Base-by-base conservation (phyloP, 305 asterid species). In the Fraxinus floribunda region DNA sequence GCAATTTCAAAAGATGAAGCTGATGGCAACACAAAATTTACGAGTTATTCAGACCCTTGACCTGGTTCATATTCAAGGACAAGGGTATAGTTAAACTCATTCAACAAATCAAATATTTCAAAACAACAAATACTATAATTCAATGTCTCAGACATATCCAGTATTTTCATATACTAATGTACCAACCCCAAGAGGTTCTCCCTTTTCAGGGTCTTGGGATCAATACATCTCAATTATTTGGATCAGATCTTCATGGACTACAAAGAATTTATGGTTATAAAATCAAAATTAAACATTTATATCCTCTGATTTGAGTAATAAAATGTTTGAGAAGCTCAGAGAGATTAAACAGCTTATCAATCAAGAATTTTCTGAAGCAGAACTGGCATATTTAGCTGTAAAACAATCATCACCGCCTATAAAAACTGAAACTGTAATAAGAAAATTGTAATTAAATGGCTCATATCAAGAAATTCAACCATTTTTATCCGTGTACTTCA, bases 401-500 rank as follows among this genome's bases (percentile, higher is more conserved):
- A 29, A 49, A 0, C 44, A 8, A 76, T 81, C 84, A 22, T 81
- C 84, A 81, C 20, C 1, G 84, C 84, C 4, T 7, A 36, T 16
- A 30, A 7, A 4, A 41, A 8, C 0, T 10, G 52, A 49, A 46
- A 36, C 35, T 16, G 20, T 7, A 71, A 64, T 70, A 24, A 30
- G 15, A 6, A 39, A 39, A 39, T 39, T 39, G 46, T 13, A 49
- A 15, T 15, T 4, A 16, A 20, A 15, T 1, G 92, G 89, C 91
- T 89, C 92, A 88, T 89, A 85, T 89, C 70, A 87, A 88, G 89
- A 91, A 90, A 88, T 90, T 90, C 93, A 91, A 88, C 92, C 93
- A 82, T 89, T 49, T 8, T 68, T 88, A 34, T 39, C 20, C 34
- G 4, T 35, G 29, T 88, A 60, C 92, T 87, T 89, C 92, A 91